Conservation (phyloP, 2,329 filamentous ascomycete genomes). For the Arthrobotrys iridis region DNA sequence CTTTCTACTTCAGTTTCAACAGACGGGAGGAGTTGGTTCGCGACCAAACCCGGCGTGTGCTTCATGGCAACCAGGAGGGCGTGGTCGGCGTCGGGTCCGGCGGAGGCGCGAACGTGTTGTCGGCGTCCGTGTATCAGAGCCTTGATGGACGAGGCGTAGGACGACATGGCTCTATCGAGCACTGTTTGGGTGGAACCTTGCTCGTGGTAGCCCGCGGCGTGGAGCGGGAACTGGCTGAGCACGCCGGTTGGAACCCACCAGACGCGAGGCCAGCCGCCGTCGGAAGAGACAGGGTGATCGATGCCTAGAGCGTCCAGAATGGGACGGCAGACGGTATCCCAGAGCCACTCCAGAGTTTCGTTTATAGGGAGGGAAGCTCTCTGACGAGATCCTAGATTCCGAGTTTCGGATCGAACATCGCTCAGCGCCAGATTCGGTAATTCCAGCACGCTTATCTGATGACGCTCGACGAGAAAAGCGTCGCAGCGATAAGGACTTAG, state of each 20-base stretch:
- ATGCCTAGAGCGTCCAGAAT: conserved; percentile 58
- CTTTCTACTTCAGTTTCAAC: conserved; percentile 1
- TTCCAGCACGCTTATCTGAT: not conserved
- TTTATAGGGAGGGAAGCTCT: not conserved
- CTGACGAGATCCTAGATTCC: not conserved
- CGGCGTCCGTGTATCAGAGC: conserved; percentile 12
- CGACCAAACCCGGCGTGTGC: not conserved
- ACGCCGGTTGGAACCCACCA: conserved; percentile 61
- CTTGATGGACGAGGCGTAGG: conserved; percentile 14
- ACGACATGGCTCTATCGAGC: conserved; percentile 54
- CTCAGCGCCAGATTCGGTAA: not conserved
- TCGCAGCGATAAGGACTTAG: conserved; percentile 4
- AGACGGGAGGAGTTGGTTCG: conserved; percentile 23
- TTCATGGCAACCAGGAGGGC: conserved; percentile 25
- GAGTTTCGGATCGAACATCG: not conserved
- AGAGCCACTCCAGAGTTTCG: conserved; percentile 60
- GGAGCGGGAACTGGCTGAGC: conserved; percentile 60
- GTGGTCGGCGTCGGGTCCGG: not conserved
- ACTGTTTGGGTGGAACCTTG: conserved; percentile 56
- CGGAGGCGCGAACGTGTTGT: not conserved
- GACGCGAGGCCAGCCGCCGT: conserved; percentile 55
- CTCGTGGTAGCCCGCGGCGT: conserved; percentile 60
- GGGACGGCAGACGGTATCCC: conserved; percentile 57
- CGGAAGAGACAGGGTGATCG: conserved; percentile 16
- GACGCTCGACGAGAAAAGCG: conserved; percentile 7